These are phyloP conservation scores for Prunella vulgaris DNA, from an alignment of 257 asterid species.

Conservation along the genomic window DNA sequence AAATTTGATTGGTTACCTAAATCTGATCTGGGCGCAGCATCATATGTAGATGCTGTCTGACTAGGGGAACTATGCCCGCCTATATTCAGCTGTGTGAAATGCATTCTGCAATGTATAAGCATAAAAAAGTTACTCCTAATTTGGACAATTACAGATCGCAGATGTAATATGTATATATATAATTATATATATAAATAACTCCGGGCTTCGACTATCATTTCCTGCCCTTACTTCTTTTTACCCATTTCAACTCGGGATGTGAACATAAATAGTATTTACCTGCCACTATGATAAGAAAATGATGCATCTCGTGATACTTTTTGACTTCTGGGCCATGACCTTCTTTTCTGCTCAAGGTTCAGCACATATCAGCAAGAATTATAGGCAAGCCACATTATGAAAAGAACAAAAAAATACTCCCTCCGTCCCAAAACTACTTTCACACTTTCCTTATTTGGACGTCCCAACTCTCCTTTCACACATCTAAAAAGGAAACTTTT, in stretches of 20 bases:
- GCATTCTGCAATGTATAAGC: constrained; percentile 46
- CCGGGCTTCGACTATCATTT: constrained; percentile 14
- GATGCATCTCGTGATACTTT: constrained; percentile 54
- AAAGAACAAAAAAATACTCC: neutral
- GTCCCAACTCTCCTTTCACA: too few relatives aligned
- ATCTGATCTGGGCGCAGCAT: constrained; percentile 47
- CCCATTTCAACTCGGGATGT: constrained; percentile 12
- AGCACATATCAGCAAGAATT: constrained; percentile 18
- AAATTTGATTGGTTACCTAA: constrained; percentile 40
- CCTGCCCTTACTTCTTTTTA: constrained; percentile 1
- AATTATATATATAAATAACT: too few relatives aligned
- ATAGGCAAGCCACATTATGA: constrained; percentile 3
- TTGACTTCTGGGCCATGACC: constrained; percentile 57
- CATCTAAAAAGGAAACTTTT: too few relatives aligned
- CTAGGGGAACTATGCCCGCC: constrained; percentile 50
- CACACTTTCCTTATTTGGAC: too few relatives aligned
- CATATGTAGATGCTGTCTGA: constrained; percentile 49
- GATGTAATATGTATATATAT: neutral
- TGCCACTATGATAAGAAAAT: constrained; percentile 56
- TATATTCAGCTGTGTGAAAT: constrained; percentile 33
- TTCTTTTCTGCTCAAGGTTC: constrained; percentile 66
- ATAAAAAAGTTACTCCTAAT: constrained; percentile 14
- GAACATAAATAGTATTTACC: constrained; percentile 42
- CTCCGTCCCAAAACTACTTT: too few relatives aligned
- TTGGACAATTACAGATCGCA: neutral